Evolutionary conservation across 2,329 filamentous ascomycete genomes (phyloP).

Genomic region (Colletotrichum sp.): DNA sequence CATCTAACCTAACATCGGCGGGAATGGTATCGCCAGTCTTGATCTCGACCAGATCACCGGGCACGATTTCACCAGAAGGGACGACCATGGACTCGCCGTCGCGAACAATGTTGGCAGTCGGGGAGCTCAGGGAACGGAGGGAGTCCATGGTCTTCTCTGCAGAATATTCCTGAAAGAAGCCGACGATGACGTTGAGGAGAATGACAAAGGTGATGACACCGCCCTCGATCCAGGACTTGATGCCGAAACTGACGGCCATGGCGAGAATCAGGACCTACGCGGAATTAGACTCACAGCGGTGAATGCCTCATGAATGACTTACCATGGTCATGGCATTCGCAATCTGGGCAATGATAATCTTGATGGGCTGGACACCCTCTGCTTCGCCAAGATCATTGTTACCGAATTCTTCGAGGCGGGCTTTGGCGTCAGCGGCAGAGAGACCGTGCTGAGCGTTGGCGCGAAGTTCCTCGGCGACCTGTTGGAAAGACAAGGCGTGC

Average conservation of each 20-base stretch:
- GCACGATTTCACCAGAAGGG: slow-evolving; percentile 58
- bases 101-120: slow-evolving; percentile 54
- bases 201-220: slow-evolving; percentile 58
- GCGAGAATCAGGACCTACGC: slow-evolving; percentile 55
- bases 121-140: slow-evolving; percentile 51
- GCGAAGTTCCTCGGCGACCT: slow-evolving; percentile 55
- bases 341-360: slow-evolving; percentile 66
- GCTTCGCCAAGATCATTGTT: slow-evolving; percentile 63
- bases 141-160: slow-evolving; percentile 61
- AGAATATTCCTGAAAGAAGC: slow-evolving; percentile 58
- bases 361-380: slow-evolving; percentile 58
- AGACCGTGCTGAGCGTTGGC: slow-evolving; percentile 62
- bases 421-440: slow-evolving; percentile 51
- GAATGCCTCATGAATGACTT: no score
- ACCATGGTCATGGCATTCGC: slow-evolving; percentile 71
- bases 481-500: slow-evolving; percentile 56
- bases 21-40: slow-evolving; percentile 50
- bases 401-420: slow-evolving; percentile 60
- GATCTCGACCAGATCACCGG: slow-evolving; percentile 62
- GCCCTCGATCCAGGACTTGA: slow-evolving; percentile 57
- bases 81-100: slow-evolving; percentile 52
- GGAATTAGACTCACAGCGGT: no score
- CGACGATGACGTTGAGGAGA: slow-evolving; percentile 55
- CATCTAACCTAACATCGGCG: slow-evolving; percentile 38
- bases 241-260: slow-evolving; percentile 57